These are phyloP conservation scores for Verticillium nonalfalfae DNA, from an alignment of 2,329 filamentous ascomycete species.

Conservation along the genomic window DNA sequence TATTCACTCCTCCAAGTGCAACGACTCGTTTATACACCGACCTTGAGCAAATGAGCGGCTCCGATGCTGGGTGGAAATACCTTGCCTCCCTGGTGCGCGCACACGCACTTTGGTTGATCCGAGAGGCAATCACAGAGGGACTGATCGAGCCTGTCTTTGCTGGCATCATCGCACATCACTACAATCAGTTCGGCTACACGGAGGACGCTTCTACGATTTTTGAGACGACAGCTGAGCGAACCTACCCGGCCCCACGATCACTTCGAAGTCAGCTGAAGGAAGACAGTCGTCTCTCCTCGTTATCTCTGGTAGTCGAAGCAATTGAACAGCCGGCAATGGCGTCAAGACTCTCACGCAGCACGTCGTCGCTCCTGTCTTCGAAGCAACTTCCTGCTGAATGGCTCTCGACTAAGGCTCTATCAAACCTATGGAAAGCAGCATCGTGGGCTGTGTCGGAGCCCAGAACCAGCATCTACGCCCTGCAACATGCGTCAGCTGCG, in stretches of 20 bases:
- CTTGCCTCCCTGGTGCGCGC: slow-evolving; percentile 37
- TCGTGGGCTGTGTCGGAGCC: neutral
- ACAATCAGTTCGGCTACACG: slow-evolving; percentile 23
- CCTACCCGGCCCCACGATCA: slow-evolving; percentile 27
- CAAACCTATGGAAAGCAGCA: neutral
- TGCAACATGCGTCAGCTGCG: neutral
- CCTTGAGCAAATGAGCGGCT: slow-evolving; percentile 35
- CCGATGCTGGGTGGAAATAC: slow-evolving; percentile 35
- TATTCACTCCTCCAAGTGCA: slow-evolving; percentile 26
- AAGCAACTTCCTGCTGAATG: neutral
- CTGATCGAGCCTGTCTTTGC: slow-evolving; percentile 34
- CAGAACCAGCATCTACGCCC: neutral
- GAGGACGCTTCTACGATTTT: slow-evolving; percentile 36
- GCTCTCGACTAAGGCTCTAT: neutral
- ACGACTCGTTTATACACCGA: slow-evolving; percentile 41
- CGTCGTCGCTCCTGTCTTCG: slow-evolving; percentile 1
- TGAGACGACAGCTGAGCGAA: slow-evolving; percentile 22
- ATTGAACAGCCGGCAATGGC: neutral
- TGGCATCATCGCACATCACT: slow-evolving; percentile 33
- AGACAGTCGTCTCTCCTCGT: slow-evolving; percentile 17
- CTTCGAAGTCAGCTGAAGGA: slow-evolving; percentile 22
- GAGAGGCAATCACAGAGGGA: slow-evolving; percentile 31
- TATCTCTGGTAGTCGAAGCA: slow-evolving; percentile 26
- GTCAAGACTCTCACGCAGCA: neutral
- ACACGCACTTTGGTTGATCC: slow-evolving; percentile 37